A percentile compares a stretch with the other conserved stretches of the same genome.
phyloP scores from a whole-genome alignment of 1,139 yeast species.

The Taphrina flavorubra region DNA sequence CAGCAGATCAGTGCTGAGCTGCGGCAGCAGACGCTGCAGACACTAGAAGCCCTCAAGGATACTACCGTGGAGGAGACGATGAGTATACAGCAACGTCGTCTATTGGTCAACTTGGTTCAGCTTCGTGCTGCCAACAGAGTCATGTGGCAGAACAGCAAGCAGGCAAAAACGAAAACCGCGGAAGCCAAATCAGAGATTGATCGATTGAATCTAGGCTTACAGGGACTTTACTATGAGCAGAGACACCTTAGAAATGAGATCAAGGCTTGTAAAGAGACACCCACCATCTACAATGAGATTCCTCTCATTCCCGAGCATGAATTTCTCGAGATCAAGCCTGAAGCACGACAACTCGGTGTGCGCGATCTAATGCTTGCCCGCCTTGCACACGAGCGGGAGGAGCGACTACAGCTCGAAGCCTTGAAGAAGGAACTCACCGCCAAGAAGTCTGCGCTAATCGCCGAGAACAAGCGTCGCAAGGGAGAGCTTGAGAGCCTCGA shows the following conservation, averaged over 20 bases:
- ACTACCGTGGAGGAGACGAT: not conserved
- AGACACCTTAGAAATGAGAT: conserved; percentile 50
- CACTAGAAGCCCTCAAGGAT: not conserved
- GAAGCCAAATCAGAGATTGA: conserved; percentile 49
- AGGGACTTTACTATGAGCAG: conserved; percentile 52
- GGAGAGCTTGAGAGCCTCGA: conserved; percentile 49
- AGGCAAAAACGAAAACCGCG: conserved; percentile 47
- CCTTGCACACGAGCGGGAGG: conserved; percentile 48
- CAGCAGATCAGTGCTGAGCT: conserved; percentile 22
- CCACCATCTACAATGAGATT: conserved; percentile 48
- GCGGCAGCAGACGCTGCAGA: not conserved
- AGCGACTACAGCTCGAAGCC: conserved; percentile 49
- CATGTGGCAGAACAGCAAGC: conserved; percentile 47
- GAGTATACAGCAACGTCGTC: conserved; percentile 14
- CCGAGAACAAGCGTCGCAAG: conserved; percentile 48
- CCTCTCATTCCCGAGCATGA: conserved; percentile 51
- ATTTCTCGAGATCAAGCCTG: conserved; percentile 49
- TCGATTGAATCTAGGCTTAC: conserved; percentile 49
- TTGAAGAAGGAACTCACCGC: conserved; percentile 48
- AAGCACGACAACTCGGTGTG: conserved; percentile 43
- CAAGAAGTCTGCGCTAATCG: conserved; percentile 46
- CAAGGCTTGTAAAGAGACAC: conserved; percentile 48
- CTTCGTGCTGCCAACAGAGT: conserved; percentile 49
- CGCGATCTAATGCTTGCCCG: conserved; percentile 51
- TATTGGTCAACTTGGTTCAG: conserved; percentile 46